These are phyloP conservation scores for Chaetomium cochliodes DNA, from an alignment of 495 filamentous ascomycete genomes.

Conservation along the genomic window DNA sequence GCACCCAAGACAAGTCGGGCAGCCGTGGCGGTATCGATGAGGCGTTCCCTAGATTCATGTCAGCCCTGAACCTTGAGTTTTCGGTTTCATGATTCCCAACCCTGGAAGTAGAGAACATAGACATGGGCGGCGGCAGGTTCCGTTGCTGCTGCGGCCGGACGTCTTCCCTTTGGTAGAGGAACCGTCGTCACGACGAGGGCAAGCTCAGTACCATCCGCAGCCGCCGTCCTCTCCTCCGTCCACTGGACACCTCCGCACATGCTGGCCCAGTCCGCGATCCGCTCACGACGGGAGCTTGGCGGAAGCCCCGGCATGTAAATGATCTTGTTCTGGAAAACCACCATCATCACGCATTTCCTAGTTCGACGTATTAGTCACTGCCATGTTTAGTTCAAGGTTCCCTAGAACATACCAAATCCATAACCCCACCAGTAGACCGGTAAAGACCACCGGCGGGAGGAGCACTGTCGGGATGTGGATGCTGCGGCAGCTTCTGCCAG, in stretches of 20 bases:
- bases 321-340: slow-evolving; percentile 79
- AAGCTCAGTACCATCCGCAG: slow-evolving; percentile 61
- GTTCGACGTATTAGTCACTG: neutral
- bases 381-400: neutral
- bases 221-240: slow-evolving; percentile 55
- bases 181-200: slow-evolving; percentile 55
- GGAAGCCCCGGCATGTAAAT: slow-evolving; percentile 77
- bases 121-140: slow-evolving; percentile 28
- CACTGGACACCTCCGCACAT: slow-evolving; percentile 60
- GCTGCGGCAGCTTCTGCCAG: slow-evolving; percentile 16
- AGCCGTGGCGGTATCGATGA: slow-evolving; percentile 68
- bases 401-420: slow-evolving; percentile 55
- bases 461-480: slow-evolving; percentile 56
- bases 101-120: slow-evolving; percentile 61
- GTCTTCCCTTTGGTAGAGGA: slow-evolving; percentile 17
- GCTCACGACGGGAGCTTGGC: slow-evolving; percentile 57
- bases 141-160: neutral
- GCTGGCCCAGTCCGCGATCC: slow-evolving; percentile 58
- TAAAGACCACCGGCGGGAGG: slow-evolving; percentile 64
- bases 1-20: slow-evolving; percentile 61
- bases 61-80: slow-evolving; percentile 27
- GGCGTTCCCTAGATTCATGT: slow-evolving; percentile 54
- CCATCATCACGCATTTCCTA: slow-evolving; percentile 74
- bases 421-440: slow-evolving; percentile 61
- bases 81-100: slow-evolving; percentile 31